Base-by-base conservation (phyloP, 768 basidiomycete species). In the Floccularia luteovirens region DNA sequence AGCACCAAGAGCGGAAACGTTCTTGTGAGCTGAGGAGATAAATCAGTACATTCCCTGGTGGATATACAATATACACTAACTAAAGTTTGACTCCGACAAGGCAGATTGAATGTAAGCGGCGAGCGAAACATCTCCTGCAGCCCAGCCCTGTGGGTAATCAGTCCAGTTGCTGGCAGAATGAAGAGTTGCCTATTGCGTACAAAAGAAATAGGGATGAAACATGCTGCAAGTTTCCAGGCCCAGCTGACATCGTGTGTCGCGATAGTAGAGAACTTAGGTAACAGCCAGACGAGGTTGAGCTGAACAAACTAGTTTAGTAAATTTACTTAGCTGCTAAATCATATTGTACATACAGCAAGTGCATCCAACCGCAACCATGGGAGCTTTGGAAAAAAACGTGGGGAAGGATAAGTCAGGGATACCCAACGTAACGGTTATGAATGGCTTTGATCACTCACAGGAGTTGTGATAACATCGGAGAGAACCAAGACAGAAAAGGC, bases 81-180 rank as follows among this genome's bases (percentile, higher is more conserved):
- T 25, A 41, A 53, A 58, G 24, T 55, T 38, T 1, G 51, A 50
- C n/a, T 58, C 55, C 14, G 56, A 50, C 4, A 61, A 46, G 5
- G 51, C 42, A 8, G 57, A 52, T 36, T 60, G 58, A 20, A 61
- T 61, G 43, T 59, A 61, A 23, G 60, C 60, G 25, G 60, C 59
- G 21, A 61, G 48, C 1, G 60, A 61, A 16, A 60, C 60, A 43
- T 61, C 60, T 22, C 60, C 60, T 35, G 60, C 60, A 10, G 58
- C 58, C 60, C 60, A 61, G n/a, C 60, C 60, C 51, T 57, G 38
- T n/a, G 17, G 13, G 28, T 5, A 21, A 16, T 21, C 7, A 21
- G 14, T 27, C 12, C 31, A 23, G 1, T 31, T 22, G 33, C 20
- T 25, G 24, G 14, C 23, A 16, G 4, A 3, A 30, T 5, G 12